phyloP scores from a whole-genome alignment of 2,329 filamentous ascomycete genomes.

The Sordariomycetes sp. region DNA sequence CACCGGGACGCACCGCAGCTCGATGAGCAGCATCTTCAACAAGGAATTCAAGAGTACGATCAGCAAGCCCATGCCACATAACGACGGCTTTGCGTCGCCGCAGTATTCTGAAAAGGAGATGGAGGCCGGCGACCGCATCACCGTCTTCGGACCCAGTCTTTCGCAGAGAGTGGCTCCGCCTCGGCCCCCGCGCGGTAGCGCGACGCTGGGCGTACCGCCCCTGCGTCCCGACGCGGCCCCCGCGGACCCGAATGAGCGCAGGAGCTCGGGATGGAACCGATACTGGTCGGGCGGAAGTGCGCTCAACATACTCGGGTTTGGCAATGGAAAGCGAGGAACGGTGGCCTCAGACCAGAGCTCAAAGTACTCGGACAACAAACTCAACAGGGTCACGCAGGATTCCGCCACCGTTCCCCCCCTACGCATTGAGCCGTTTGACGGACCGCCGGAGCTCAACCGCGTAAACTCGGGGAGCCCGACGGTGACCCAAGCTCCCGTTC shows the following conservation, averaged over 20 bases:
- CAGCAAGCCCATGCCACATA: slow-evolving; percentile 43
- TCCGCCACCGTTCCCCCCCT: slow-evolving; percentile 61
- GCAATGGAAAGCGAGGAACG: slow-evolving; percentile 32
- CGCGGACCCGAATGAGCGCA: slow-evolving; percentile 22
- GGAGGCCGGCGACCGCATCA: slow-evolving; percentile 1
- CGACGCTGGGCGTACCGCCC: slow-evolving; percentile 15
- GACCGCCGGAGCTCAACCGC: slow-evolving; percentile 46
- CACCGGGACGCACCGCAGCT: slow-evolving; percentile 34
- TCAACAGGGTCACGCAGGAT: slow-evolving; percentile 42
- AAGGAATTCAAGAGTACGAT: slow-evolving; percentile 51
- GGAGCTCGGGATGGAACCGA: slow-evolving; percentile 63
- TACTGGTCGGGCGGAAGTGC: slow-evolving; percentile 67
- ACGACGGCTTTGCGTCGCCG: not conserved
- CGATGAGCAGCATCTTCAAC: slow-evolving; percentile 42
- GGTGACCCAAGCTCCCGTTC: slow-evolving; percentile 41
- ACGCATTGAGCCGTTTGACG: slow-evolving; percentile 38
- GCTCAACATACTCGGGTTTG: slow-evolving; percentile 50
- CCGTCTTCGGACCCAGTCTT: slow-evolving; percentile 3
- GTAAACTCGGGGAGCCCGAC: slow-evolving; percentile 60
- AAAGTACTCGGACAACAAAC: slow-evolving; percentile 30
- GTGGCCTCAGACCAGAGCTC: slow-evolving; percentile 42
- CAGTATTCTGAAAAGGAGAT: not conserved
- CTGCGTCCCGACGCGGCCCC: not conserved
- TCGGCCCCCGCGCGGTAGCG: slow-evolving; percentile 4
- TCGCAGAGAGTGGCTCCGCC: not conserved